Base-by-base conservation (phyloP, 345 rosid species). In the Crucihimalaya himalaica region DNA sequence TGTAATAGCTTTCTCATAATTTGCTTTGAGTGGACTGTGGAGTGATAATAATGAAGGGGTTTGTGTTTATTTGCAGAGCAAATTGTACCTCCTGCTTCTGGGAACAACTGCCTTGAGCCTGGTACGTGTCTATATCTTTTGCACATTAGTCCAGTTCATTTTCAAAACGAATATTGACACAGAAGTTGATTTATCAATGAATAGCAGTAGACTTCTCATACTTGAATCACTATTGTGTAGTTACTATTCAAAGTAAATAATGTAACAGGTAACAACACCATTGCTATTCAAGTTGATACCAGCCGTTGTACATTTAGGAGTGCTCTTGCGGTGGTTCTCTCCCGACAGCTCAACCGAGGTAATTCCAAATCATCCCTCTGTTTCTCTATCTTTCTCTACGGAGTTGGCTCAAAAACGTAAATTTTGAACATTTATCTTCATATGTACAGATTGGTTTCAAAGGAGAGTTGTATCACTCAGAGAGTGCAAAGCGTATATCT, bases 241-340 rank as follows among this genome's bases (percentile, higher is more conserved):
- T 51, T 9, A 74, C 32, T 5, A 29, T 19, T 48, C 16, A 11
- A 66, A 50, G 37, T 0, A 29, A 27, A 59, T 0, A 59, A 40
- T 67, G 19, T 27, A 15, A 68, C 88, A 95, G 99, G 97, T 92
- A 78, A 95, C 97, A 5, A 92, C 99, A 2, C 93, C 99, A 68
- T 87, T 95, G 79, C 96, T 95, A 74, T 95, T 95, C 84, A 95
- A 95, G 84, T 79, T 92, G 75, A 92, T 92, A 72, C 99, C 99
- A 1, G 97, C 97, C 5, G 89, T 92, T 66, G 87, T 87, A 68
- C 93, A 87, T 82, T 88, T 95, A 37, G 99, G 97, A 42, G 93
- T 95, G 73, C 85, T 88, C 34, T 79, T 92, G 76, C 82, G 97
- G 77, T 95, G 99, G 97, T 95, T 89, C 74, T 81, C 93, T 13